A percentile compares a stretch with the other conserved stretches of the same genome.
Conservation (phyloP, 257 asterid species). For the Primulina eburnea region DNA sequence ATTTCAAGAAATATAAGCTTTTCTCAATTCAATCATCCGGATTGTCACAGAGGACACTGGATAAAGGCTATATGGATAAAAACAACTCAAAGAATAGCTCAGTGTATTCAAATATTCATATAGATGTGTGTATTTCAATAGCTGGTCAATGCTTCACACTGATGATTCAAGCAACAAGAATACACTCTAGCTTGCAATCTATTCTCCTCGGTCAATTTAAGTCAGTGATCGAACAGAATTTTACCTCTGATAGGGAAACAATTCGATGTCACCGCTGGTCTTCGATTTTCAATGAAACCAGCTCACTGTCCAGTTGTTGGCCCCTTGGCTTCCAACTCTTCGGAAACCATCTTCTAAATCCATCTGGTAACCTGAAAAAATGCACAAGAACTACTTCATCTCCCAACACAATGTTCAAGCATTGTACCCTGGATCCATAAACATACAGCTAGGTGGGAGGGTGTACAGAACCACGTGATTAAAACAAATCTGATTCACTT, state of each 20-base stretch:
- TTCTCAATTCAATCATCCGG: conserved; percentile 1
- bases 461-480: not conserved
- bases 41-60: conserved; percentile 15
- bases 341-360: conserved; percentile 71
- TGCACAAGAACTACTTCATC: not conserved
- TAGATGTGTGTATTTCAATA: not conserved
- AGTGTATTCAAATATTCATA: conserved; percentile 8
- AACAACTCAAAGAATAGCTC: conserved; percentile 20
- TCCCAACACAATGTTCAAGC: conserved; percentile 4
- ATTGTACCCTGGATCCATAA: conserved; percentile 4
- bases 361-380: conserved; percentile 78
- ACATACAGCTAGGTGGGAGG: not conserved
- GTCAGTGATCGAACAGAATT: conserved; percentile 13
- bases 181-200: conserved; percentile 23
- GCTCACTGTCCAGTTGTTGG: conserved; percentile 81
- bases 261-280: conserved; percentile 38
- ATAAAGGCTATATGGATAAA: not conserved
- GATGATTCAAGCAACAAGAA: not conserved
- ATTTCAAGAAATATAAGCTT: conserved; percentile 16
- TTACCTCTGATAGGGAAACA: conserved; percentile 12
- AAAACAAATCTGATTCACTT: not conserved
- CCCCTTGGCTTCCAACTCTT: conserved; percentile 64
- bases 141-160: conserved; percentile 5
- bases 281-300: conserved; percentile 50
- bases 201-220: conserved; percentile 13